phyloP scores from a whole-genome alignment of 2,329 filamentous ascomycete genomes.

The Talaromyces verruculosus region DNA sequence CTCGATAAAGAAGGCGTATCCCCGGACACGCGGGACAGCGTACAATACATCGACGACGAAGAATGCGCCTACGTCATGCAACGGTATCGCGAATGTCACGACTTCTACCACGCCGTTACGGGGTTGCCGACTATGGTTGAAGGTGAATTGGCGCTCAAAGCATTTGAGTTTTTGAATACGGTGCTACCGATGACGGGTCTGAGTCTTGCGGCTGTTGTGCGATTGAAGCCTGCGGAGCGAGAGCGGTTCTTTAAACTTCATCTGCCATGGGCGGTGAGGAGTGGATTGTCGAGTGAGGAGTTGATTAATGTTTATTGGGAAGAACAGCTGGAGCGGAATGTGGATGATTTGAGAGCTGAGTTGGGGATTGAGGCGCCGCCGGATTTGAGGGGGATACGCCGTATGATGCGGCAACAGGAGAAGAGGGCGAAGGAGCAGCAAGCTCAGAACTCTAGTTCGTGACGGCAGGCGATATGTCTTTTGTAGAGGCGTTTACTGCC shows the following conservation, averaged over 20 bases:
- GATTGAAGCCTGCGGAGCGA: constrained; percentile 63
- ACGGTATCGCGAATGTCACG: constrained; percentile 93
- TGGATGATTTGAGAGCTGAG: constrained; percentile 69
- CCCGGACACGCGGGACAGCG: constrained; percentile 78
- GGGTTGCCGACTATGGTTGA: constrained; percentile 89
- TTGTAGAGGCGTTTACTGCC: background rate
- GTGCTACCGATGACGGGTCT: constrained; percentile 92
- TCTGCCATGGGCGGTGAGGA: constrained; percentile 85
- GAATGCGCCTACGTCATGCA: constrained; percentile 99
- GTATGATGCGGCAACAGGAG: constrained; percentile 66
- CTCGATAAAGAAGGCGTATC: constrained; percentile 91
- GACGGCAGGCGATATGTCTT: background rate
- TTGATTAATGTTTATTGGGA: constrained; percentile 98
- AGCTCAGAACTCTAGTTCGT: background rate
- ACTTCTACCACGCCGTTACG: constrained; percentile 95
- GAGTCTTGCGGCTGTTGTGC: constrained; percentile 69
- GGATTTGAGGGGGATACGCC: constrained; percentile 76
- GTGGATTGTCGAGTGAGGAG: constrained; percentile 73
- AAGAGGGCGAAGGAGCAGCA: constrained; percentile 40
- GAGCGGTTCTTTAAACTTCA: constrained; percentile 64
- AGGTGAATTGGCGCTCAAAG: constrained; percentile 95
- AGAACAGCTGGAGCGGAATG: constrained; percentile 82
- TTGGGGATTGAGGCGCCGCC: constrained; percentile 86
- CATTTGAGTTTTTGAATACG: constrained; percentile 95
- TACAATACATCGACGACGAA: constrained; percentile 89